phyloP scores from a whole-genome alignment of 2,329 filamentous ascomycete genomes.

The Periconia macrospinosa region DNA sequence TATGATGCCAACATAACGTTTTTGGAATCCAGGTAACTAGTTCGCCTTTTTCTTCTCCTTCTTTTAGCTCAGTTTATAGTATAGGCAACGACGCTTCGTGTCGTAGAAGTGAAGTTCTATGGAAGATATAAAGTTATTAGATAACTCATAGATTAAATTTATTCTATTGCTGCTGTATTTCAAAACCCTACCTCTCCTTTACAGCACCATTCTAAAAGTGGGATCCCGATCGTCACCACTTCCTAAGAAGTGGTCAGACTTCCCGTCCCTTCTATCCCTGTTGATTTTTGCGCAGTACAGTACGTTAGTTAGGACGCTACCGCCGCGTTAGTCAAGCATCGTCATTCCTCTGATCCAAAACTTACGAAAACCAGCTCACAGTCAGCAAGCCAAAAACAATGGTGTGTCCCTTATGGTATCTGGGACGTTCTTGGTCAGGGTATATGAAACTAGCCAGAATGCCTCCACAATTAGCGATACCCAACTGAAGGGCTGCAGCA shows the following conservation, averaged over 20 bases:
- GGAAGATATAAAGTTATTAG: too few species aligned
- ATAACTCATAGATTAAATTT: too few species aligned
- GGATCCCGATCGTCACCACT: conserved; percentile 67
- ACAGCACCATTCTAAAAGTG: conserved; percentile 63
- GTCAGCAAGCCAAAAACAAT: conserved; percentile 63
- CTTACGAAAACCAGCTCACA: conserved; percentile 66
- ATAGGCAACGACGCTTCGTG: too few species aligned
- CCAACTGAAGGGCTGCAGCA: conserved; percentile 65
- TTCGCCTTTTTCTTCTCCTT: too few species aligned
- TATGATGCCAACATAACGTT: too few species aligned
- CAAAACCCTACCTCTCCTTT: too few species aligned
- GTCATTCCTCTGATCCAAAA: conserved; percentile 13
- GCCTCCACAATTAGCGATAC: conserved; percentile 68
- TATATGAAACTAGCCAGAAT: conserved; percentile 69
- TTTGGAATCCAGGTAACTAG: too few species aligned
- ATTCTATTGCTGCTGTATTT: too few species aligned
- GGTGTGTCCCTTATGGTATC: conserved; percentile 64
- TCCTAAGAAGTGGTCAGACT: conserved; percentile 60
- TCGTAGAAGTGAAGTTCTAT: too few species aligned
- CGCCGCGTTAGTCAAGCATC: background rate
- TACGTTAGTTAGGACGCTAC: conserved; percentile 63
- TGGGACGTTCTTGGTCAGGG: conserved; percentile 57
- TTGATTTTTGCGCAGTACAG: conserved; percentile 67
- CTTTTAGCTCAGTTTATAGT: too few species aligned
- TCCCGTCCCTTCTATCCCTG: conserved; percentile 61